Percentiles rank a stretch among this genome's conserved stretches.
These are phyloP conservation scores for Diaporthe humulicola DNA, from an alignment of 2,329 filamentous ascomycete genomes.

Conservation along the genomic window DNA sequence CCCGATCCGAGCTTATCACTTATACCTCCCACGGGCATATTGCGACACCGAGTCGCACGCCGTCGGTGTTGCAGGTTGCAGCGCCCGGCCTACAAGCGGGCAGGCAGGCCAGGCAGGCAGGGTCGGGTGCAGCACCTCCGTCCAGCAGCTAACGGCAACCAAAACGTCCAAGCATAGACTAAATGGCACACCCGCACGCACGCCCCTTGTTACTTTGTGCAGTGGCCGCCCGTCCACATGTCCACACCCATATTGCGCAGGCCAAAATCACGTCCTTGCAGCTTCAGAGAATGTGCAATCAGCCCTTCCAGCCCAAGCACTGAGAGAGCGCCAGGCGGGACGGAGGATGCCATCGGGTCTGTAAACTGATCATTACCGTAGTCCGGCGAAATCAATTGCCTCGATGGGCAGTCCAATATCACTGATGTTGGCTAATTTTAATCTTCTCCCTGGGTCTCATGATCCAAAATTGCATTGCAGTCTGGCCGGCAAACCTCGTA, in stretches of 20 bases:
- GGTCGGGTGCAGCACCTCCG: constrained; percentile 1
- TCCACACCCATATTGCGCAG: background rate
- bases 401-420: background rate
- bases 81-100: background rate
- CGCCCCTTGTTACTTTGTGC: background rate
- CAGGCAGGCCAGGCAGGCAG: background rate
- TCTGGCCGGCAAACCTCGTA: background rate
- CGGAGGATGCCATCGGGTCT: background rate
- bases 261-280: background rate
- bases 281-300: background rate
- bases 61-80: constrained; percentile 3
- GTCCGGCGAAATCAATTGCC: background rate
- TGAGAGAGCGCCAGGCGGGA: background rate
- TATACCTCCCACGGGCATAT: constrained; percentile 27
- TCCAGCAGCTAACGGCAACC: constrained; percentile 5
- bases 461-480: background rate
- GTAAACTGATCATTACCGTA: background rate
- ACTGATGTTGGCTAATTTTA: constrained; percentile 12
- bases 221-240: constrained; percentile 11
- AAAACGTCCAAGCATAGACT: constrained; percentile 12
- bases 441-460: constrained; percentile 1
- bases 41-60: constrained; percentile 19
- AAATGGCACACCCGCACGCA: background rate
- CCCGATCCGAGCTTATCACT: constrained; percentile 24
- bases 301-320: background rate